Conservation (phyloP, 352 stramenopile species). For the Vaucheria bursata region DNA sequence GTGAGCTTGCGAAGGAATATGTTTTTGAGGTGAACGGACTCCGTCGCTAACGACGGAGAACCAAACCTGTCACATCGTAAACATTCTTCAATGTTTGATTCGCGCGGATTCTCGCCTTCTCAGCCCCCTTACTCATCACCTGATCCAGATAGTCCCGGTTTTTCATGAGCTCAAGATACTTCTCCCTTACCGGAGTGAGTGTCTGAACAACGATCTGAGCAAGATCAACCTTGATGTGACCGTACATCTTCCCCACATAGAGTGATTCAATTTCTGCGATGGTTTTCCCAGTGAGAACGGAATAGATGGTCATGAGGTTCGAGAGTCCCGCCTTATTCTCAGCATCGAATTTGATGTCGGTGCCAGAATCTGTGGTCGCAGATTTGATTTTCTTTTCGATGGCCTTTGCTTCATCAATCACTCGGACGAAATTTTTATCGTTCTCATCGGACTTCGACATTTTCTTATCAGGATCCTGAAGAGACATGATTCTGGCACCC, state of each 20-base stretch:
- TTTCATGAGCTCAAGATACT: background rate
- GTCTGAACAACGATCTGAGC: background rate
- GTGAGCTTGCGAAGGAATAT: too few relatives aligned
- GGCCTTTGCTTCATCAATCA: constrained; percentile 67
- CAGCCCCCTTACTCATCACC: background rate
- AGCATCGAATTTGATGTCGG: background rate
- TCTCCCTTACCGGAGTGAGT: background rate
- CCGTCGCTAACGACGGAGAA: too few relatives aligned
- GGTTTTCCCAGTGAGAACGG: background rate
- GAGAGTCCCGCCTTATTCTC: background rate
- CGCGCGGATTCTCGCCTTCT: background rate
- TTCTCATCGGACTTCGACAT: constrained; percentile 95
- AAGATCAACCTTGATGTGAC: background rate
- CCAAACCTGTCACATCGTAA: background rate
- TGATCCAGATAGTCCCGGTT: background rate
- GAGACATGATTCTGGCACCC: constrained; percentile 89
- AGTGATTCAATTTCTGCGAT: background rate
- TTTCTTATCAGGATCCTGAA: constrained; percentile 88
- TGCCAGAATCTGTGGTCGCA: background rate
- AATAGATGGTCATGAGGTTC: background rate
- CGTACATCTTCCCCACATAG: constrained; percentile 1
- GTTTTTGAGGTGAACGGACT: too few relatives aligned
- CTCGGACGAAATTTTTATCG: constrained; percentile 81
- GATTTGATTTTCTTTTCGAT: constrained; percentile 4
- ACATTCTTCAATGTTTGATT: background rate